Evolutionary conservation across 164 flowering plant species (phyloP), one percentile per base, ranked within the genome.

Genomic region (Protea cynaroides): DNA sequence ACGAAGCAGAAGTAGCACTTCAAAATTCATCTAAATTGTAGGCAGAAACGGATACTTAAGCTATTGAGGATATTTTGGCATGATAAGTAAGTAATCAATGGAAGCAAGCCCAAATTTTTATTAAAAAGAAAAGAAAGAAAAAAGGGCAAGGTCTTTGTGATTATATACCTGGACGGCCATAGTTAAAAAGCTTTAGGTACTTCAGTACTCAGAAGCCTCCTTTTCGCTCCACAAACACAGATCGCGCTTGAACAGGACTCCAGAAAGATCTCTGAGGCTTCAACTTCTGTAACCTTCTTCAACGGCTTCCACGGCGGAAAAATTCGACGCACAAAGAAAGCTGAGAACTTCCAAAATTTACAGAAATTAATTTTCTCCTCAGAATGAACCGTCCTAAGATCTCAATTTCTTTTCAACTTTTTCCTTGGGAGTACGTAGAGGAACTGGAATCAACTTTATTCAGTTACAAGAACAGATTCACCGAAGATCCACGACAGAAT

Each of bases 131-230:
- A 40, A 40, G 8, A 2, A 40, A 40, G 8, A 40, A 40, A 8
- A 12, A 49, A 15, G 6, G 21, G 14, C 14, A 15, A 18, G 19
- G 52, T 17, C 0, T 49, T 15, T 18, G 6, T 13, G 52, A 49
- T 3, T 21, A 11, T 15, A 54, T 68, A 72, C 75, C 75, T 68
- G 71, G 56, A 59, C 62, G 22, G 61, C 59, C 70, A 66, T 58
- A 5, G 25, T 19, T 43, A 21, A 11, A 37, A 22, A 53, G 15
- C 64, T 25, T 24, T 50, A 2, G 17, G 1, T 52, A 56, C 52
- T 13, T 19, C 37, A 46, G 50, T 17, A 46, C 55, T 55, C 43
- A 61, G 34, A 61, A 12, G 6, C 44, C n/a, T 29, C 38, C 44
- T 11, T 1, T 60, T 40, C 25, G 29, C 10, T 19, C 7, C 29